These are phyloP conservation scores for Clonostachys solani DNA, from an alignment of 2,329 filamentous ascomycete species.

Conservation along the genomic window DNA sequence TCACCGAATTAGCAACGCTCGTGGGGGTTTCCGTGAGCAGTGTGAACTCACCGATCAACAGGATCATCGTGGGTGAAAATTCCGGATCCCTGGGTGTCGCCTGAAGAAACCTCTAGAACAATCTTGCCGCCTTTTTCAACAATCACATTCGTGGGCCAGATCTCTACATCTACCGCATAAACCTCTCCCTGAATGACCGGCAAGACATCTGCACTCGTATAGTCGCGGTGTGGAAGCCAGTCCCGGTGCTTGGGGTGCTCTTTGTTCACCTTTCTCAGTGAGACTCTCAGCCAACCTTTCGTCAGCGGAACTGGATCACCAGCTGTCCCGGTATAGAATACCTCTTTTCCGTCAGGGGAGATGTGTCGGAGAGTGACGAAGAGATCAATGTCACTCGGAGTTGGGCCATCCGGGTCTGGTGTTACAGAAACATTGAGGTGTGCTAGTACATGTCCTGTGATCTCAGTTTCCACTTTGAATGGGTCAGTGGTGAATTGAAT, in stretches of 20 bases:
- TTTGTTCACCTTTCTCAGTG: slow-evolving; percentile 47
- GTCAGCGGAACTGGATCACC: slow-evolving; percentile 58
- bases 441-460: slow-evolving; percentile 64
- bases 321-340: slow-evolving; percentile 62
- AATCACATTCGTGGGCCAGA: slow-evolving; percentile 62
- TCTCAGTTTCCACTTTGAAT: slow-evolving; percentile 60
- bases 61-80: slow-evolving; percentile 49
- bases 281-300: slow-evolving; percentile 61
- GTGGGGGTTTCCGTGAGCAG: not conserved
- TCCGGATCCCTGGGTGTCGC: slow-evolving; percentile 56
- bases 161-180: slow-evolving; percentile 57
- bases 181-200: slow-evolving; percentile 49
- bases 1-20: no score
- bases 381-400: slow-evolving; percentile 52
- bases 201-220: slow-evolving; percentile 49
- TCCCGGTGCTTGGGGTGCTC: slow-evolving; percentile 44
- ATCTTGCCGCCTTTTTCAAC: slow-evolving; percentile 39
- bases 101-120: slow-evolving; percentile 49
- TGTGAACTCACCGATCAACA: slow-evolving; percentile 33
- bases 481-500: slow-evolving; percentile 52
- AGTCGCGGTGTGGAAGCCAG: slow-evolving; percentile 47
- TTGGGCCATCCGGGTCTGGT: slow-evolving; percentile 35
- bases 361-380: slow-evolving; percentile 61
- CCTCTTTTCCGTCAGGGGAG: slow-evolving; percentile 45
- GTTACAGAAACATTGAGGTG: slow-evolving; percentile 62